Base-by-base conservation (phyloP, 2,329 filamentous ascomycete genomes). In the Trichoderma sp. region DNA sequence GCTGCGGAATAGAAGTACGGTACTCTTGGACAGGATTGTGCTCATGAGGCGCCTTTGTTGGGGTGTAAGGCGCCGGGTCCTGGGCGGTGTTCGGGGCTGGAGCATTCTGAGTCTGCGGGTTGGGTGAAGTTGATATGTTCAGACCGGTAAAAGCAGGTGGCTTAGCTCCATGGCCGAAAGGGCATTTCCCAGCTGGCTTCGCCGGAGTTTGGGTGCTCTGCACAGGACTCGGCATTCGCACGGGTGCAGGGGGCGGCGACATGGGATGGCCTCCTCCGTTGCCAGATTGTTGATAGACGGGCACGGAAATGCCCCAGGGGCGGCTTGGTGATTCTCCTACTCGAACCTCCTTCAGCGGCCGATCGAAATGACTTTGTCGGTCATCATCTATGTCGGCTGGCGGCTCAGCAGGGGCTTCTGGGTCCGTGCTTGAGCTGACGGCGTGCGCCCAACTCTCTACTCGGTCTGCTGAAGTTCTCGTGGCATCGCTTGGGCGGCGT, bases 281-380 rank as follows among this genome's bases (percentile, higher is more conserved):
- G 5, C 82, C 82, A 24, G 83, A 80, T 6, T 82, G 77, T 68
- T 89, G 86, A 77, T 89, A 87, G 50, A 90, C 83, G 3, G 95
- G 95, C 0, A 98, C 92, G 6, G 91, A 91, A 71, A 98, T 97
- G 6, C 95, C 95, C 95, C 95, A 98, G 16, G 96, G 96, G 62
- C 96, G 89, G 83, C 94, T 97, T 6, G 96, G 96, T 16, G 94
- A 97, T 84, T 98, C 96, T 60, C 96, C 96, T 27, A 98, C 92
- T n/a, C 96, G 90, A 11, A 98, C 91, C 80, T 98, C 96, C 81
- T 96, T 94, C 71, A 98, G 84, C 0, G 94, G 92, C 62, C 95
- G 90, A 78, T 97, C 95, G 82, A 98, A 98, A 80, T 92, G 93
- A 75, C 92, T 89, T 77, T 91, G 88, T 75, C 95, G 89, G 62